These are phyloP conservation scores for Pelargonium australe DNA, from an alignment of 441 rosid genomes.

Conservation along the genomic window DNA sequence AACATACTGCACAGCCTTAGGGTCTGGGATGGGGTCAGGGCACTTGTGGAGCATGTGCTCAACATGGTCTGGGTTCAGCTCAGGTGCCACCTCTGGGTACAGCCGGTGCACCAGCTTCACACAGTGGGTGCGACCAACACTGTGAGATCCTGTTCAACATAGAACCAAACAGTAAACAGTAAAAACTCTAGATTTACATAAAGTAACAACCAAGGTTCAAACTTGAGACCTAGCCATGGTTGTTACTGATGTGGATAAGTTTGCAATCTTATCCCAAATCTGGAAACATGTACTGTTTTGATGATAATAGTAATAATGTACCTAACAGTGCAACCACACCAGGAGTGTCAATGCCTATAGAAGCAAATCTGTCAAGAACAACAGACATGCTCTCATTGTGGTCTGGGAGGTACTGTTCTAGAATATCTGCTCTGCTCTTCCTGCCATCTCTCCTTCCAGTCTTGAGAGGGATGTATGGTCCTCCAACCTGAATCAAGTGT, in stretches of 20 bases:
- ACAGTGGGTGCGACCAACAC: conserved; percentile 95
- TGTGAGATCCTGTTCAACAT: conserved; percentile 58
- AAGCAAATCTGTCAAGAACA: conserved; percentile 65
- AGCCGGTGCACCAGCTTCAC: conserved; percentile 85
- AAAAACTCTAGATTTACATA: too few species aligned
- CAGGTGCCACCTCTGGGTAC: conserved; percentile 84
- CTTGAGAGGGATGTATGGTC: conserved; percentile 77
- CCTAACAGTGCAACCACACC: conserved; percentile 87
- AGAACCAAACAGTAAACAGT: too few species aligned
- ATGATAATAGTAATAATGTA: conserved; percentile 16
- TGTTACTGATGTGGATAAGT: too few species aligned
- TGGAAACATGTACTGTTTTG: conserved; percentile 1
- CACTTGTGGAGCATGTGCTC: conserved; percentile 86
- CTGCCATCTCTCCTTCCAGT: conserved; percentile 94
- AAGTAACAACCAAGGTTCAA: too few species aligned
- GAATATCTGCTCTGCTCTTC: conserved; percentile 65
- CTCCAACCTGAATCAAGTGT: conserved; percentile 56
- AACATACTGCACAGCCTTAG: conserved; percentile 92
- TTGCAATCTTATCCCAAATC: background rate
- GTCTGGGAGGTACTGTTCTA: conserved; percentile 81
- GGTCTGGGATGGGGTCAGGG: conserved; percentile 89
- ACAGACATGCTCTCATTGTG: conserved; percentile 89
- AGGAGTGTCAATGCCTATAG: conserved; percentile 72
- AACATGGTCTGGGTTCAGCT: conserved; percentile 70
- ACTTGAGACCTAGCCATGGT: too few species aligned